Evolutionary conservation across 805 yeast species (phyloP).

Genomic region (Wickerhamiella brachini): DNA sequence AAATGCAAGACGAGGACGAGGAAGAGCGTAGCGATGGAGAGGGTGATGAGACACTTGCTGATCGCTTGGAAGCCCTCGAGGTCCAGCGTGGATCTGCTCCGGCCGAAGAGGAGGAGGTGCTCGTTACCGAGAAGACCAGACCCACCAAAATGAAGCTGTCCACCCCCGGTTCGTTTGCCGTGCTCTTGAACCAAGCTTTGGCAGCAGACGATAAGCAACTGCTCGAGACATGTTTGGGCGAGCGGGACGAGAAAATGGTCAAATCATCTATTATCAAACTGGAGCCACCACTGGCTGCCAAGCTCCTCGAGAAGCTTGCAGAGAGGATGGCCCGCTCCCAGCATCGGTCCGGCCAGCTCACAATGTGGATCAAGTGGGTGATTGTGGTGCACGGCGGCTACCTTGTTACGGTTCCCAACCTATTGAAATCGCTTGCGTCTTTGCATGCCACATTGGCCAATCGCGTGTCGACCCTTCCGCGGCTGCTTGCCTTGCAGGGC

Average conservation of each 20-base stretch:
- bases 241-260: constrained; percentile 37
- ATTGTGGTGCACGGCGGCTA: constrained; percentile 58
- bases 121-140: constrained; percentile 12
- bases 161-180: constrained; percentile 65
- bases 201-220: constrained; percentile 75
- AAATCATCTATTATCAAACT: constrained; percentile 43
- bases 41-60: constrained; percentile 29
- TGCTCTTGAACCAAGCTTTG: constrained; percentile 78
- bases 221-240: constrained; percentile 64
- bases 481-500: constrained; percentile 71
- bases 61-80: constrained; percentile 26
- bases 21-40: constrained; percentile 28
- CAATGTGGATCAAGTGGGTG: constrained; percentile 72
- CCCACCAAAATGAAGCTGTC: constrained; percentile 27
- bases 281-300: constrained; percentile 30
- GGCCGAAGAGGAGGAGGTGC: constrained; percentile 11
- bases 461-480: constrained; percentile 46
- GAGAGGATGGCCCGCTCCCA: constrained; percentile 39
- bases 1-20: constrained; percentile 24
- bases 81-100: constrained; percentile 10
- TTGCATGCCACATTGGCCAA: constrained; percentile 44
- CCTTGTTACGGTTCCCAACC: constrained; percentile 37
- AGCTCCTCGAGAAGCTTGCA: constrained; percentile 35
- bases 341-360: constrained; percentile 35
- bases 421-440: constrained; percentile 40